Evolutionary conservation across 441 rosid species (phyloP).

Genomic region (Bruguiera hainesii): DNA sequence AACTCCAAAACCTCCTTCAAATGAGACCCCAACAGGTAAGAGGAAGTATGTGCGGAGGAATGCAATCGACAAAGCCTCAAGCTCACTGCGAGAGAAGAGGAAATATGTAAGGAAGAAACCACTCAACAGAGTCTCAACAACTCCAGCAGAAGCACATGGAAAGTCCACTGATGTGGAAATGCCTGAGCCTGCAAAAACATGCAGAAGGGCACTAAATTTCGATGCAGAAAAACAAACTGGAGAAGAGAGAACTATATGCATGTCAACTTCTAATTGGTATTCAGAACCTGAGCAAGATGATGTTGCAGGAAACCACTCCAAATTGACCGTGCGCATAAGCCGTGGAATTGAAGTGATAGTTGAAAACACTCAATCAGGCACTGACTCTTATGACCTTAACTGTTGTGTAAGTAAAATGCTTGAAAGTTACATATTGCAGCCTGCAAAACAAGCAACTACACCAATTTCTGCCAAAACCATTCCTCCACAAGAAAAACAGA

Average conservation of each 20-base stretch:
- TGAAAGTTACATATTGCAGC: slow-evolving; percentile 21
- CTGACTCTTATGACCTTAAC: slow-evolving; percentile 20
- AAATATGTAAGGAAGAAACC: slow-evolving; percentile 51
- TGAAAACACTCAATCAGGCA: slow-evolving; percentile 29
- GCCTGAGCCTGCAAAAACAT: slow-evolving; percentile 34
- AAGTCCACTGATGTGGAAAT: slow-evolving; percentile 28
- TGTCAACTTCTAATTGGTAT: slow-evolving; percentile 16
- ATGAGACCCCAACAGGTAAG: slow-evolving; percentile 37
- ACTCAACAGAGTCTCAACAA: slow-evolving; percentile 35
- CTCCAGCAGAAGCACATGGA: slow-evolving; percentile 32
- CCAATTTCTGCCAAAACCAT: slow-evolving; percentile 34
- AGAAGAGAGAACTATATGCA: slow-evolving; percentile 21
- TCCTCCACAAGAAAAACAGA: slow-evolving; percentile 20
- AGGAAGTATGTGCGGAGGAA: slow-evolving; percentile 58
- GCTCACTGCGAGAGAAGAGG: slow-evolving; percentile 37
- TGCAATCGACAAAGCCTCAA: slow-evolving; percentile 36
- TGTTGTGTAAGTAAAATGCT: slow-evolving; percentile 29
- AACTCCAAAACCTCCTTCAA: slow-evolving; percentile 10
- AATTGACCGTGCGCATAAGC: slow-evolving; percentile 25
- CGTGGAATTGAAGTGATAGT: slow-evolving; percentile 35
- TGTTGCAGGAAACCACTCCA: slow-evolving; percentile 22
- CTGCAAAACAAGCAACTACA: slow-evolving; percentile 34
- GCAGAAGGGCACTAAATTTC: slow-evolving; percentile 67
- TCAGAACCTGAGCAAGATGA: slow-evolving; percentile 27
- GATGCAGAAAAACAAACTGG: slow-evolving; percentile 41